phyloP scores from a whole-genome alignment of 768 basidiomycete species.

The Tulasnella sp. region DNA sequence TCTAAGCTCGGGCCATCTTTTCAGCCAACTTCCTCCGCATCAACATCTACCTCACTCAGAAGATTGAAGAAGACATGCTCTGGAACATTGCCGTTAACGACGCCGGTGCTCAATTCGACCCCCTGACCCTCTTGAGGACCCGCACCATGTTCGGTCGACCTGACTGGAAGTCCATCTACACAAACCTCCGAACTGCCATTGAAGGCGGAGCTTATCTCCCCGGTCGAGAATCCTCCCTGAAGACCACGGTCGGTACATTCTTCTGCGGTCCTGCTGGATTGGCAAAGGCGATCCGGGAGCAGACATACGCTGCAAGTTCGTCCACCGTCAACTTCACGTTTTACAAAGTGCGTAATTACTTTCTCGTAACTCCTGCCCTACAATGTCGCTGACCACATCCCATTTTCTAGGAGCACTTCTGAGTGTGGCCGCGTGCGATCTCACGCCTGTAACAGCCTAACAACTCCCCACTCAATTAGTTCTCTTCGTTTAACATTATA shows the following conservation, averaged over 20 bases:
- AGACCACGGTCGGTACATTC: conserved; percentile 78
- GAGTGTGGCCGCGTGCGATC: conserved; percentile 16
- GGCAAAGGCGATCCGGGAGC: conserved; percentile 66
- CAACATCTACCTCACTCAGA: conserved; percentile 82
- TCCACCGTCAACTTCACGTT: conserved; percentile 62
- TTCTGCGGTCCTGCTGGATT: conserved; percentile 77
- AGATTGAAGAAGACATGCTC: conserved; percentile 74
- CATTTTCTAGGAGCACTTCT: conserved; percentile 47
- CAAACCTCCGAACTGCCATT: conserved; percentile 61
- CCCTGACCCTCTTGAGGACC: conserved; percentile 75
- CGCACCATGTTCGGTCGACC: conserved; percentile 90
- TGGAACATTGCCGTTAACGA: conserved; percentile 90
- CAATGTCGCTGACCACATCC: not conserved
- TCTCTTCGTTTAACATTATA: not conserved
- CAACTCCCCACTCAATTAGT: not conserved
- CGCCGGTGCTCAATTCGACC: conserved; percentile 75
- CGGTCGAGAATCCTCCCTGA: conserved; percentile 64
- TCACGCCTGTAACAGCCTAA: not conserved
- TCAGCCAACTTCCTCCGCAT: conserved; percentile 86
- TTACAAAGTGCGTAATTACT: conserved; percentile 50
- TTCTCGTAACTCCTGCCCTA: conserved; percentile 12
- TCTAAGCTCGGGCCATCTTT: not conserved
- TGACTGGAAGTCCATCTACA: conserved; percentile 76
- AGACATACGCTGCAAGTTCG: conserved; percentile 44
- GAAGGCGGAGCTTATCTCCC: conserved; percentile 74